Base-by-base conservation (phyloP, 768 basidiomycete genomes). In the Amanita rimosa region DNA sequence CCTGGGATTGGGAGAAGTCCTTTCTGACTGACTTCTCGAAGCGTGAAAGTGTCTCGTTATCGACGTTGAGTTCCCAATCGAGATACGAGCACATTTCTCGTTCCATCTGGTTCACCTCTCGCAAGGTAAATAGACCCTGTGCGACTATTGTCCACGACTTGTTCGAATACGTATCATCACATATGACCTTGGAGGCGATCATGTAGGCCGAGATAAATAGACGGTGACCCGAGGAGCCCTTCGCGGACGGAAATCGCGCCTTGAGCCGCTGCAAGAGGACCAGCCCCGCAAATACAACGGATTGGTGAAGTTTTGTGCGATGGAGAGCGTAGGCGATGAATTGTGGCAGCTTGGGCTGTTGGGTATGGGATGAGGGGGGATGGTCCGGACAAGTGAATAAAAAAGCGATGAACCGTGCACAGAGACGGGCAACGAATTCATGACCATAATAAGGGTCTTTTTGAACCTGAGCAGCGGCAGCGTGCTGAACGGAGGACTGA, bases 61-160 rank as follows among this genome's bases (percentile, higher is more conserved):
- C 85, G 45, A 88, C 82, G 37, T 81, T 85, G 6, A 89, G 69
- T 58, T 88, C 84, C 93, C 92, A 97, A 61, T 95, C 93, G 38
- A 99, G 70, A 59, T 97, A 98, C 13, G 78, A 72, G 58, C 75
- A 91, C 83, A 96, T 92, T 66, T 94, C 91, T 19, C 90, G 70
- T 69, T 94, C 92, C 91, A 94, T 93, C 72, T 94, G 91, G 64
- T 96, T 96, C 59, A 96, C 84, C 73, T 94, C 92, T 40, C 85
- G 75, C 6, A 94, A 67, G 3, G 71, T 74, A 57, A 93, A 94
- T 78, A 91, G 83, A 24, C 79, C 82, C 63, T 93, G 88, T 0
- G 86, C 90, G 35, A 94, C 91, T 39, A 93, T 85, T 4, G 79
- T 78, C 91, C 91, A 94, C 0, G 85, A 87, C 61, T 91, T 90